Percentiles rank a stretch among this genome's conserved stretches.
Conservation (phyloP, 768 basidiomycete genomes). For the Russula emetica region DNA sequence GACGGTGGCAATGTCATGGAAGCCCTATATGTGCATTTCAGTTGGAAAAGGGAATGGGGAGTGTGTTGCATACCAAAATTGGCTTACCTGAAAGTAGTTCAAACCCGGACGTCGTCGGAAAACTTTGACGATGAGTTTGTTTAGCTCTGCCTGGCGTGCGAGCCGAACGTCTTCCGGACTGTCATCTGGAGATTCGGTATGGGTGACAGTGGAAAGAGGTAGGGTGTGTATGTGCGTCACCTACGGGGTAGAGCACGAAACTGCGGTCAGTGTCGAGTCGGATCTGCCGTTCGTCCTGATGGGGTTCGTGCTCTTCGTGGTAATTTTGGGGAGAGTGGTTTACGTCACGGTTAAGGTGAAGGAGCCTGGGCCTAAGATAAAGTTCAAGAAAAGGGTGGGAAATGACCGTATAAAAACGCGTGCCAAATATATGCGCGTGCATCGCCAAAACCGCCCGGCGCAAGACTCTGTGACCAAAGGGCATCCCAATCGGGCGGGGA, state of each 20-base stretch:
- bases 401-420: constrained; percentile 26
- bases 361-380: constrained; percentile 38
- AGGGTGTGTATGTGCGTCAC: constrained; percentile 32
- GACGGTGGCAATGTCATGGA: constrained; percentile 89
- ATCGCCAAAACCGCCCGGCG: constrained; percentile 60
- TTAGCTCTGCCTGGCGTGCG: constrained; percentile 57
- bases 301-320: constrained; percentile 33
- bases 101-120: constrained; percentile 70
- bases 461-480: constrained; percentile 46
- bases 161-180: constrained; percentile 41
- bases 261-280: constrained; percentile 86
- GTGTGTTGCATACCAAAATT: background rate
- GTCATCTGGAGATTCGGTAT: constrained; percentile 16
- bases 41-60: background rate
- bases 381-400: constrained; percentile 31
- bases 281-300: constrained; percentile 84
- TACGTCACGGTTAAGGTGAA: constrained; percentile 30
- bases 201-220: constrained; percentile 7
- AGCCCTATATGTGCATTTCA: constrained; percentile 54
- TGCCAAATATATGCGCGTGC: constrained; percentile 57
- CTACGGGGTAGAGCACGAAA: constrained; percentile 89
- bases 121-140: constrained; percentile 67
- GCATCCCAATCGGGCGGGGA: constrained; percentile 42
- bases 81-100: constrained; percentile 74
- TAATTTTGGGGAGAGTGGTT: constrained; percentile 3